Base-by-base conservation (phyloP, 129 eudicot species). In the Helichrysum umbraculigerum region DNA sequence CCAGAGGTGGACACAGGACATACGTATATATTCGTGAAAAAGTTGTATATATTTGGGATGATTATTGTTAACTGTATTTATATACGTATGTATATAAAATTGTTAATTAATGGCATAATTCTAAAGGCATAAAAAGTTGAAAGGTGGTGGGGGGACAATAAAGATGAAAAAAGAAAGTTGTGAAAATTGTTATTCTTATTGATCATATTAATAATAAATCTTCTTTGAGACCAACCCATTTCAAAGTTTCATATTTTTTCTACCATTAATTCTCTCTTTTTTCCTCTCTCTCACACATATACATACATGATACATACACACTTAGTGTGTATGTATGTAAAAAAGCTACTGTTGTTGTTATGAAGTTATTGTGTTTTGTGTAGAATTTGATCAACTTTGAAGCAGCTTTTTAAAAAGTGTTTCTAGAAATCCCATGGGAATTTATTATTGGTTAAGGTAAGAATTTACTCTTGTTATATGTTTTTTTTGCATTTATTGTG, bases 331-430 rank as follows among this genome's bases (percentile, higher is more conserved):
- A 66, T 65, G 51, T 76, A 71, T 51, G 56, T 51, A 19, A 70
- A 41, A 51, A 21, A 47, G 54, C 17, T 44, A 44, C 52, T 44
- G 41, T 16, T 35, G 41, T 16, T 35, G 59, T 16, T 76, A 71
- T 44, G 54, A 47, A 17, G 54, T 11, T 47, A 57, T 54, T 68
- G 33, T 58, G 67, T 79, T 62, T 61, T 61, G 58, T 19, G 81
- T 76, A 81, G 78, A 58, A 34, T 39, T 37, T 19, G 76, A 74
- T 77, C 62, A 66, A 71, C 35, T 75, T 78, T 81, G 81, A 58
- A 83, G 79, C 88, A 79, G 85, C 84, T 86, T 79, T 87, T 20
- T 82, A 77, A 9, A 75, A 85, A 72, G 85, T 70, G 71, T 79
- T 81, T 66, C 59, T 44, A 73, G 77, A 63, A 66, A 78, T 70